Evolutionary conservation across 768 basidiomycete genomes (phyloP), one percentile per base, ranked within the genome.

Genomic region (Boletales sp.): DNA sequence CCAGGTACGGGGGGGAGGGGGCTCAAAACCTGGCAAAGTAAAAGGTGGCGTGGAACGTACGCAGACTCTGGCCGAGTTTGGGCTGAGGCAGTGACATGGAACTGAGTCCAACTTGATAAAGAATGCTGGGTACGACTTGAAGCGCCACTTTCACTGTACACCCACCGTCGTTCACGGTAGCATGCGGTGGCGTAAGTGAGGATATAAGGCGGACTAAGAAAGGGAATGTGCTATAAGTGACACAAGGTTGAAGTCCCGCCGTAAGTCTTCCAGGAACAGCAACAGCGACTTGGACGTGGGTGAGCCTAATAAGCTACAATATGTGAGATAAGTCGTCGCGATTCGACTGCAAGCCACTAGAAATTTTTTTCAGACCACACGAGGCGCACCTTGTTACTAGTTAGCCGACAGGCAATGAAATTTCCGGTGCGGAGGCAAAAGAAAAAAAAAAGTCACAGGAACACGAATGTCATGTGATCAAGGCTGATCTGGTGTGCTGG

Each of bases 191-290:
- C 46, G 39, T 15, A 10, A 19, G 28, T 7, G 30, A 28, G 48
- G 44, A 50, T 38, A 55, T 43, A 57, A 57, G 30, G 43, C 14
- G 35, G 8, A 7, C 60, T 56, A 19, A 50, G 59, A 62, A 50
- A 41, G 56, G 57, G 11, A 54, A 56, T 11, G 19, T 6, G n/a
- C 8, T n/a, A 15, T 38, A 51, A 44, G 54, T 50, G 52, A 62
- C 38, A 52, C 57, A 61, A 62, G 48, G 57, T 62, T 61, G 9
- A 52, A 59, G 41, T 39, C 48, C 60, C 60, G 60, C 44, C 49
- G 18, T 3, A 21, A 28, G 5, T 11, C 10, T 30, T 39, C 36
- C 56, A 55, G 59, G 59, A 53, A 58, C 49, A n/a, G 43, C 47
- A 31, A 41, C 15, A 17, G 35, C 25, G 35, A 40, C 25, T 17